Evolutionary conservation across 352 stramenopile genomes (phyloP), one percentile per base, ranked within the genome.

Genomic region (Globisporangium orthogonon): DNA sequence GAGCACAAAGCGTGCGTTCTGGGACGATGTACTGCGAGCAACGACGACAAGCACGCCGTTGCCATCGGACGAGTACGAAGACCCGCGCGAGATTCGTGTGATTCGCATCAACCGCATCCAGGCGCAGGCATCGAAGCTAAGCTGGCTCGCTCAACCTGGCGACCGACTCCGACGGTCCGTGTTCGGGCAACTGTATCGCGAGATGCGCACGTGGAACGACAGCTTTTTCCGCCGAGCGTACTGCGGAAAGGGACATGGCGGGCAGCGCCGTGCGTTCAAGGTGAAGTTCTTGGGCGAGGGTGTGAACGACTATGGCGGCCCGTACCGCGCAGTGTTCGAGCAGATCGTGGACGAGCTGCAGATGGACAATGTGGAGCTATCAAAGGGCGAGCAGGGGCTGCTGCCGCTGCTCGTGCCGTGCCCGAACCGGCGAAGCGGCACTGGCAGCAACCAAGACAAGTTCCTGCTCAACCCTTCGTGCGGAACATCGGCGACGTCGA

Each of bases 241-340:
- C 71, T 95, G 98, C 48, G 96, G 96, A 39, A 98, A 98, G 61
- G 96, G 96, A 46, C 96, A 99, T 58, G 97, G 95, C 33, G 95
- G 96, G 6, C 97, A 99, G 71, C 91, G 97, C 47, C 83, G 97
- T 51, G 95, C 95, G 50, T 99, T 99, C 68, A 99, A 99, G 71
- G 96, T 99, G n/a, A 99, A 99, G 63, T 97, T 99, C 50, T 75
- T 99, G 46, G 95, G 96, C 54, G 97, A 99, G 71, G 96, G 97
- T 48, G 97, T 99, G 30, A 98, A 99, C 69, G 97, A 99, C 74
- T 98, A 99, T 58, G 97, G 96, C 55, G 97, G 97, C 4, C 97
- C 97, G 15, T 99, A 99, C 74, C 81, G 97, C 44, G 96, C 97
- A 28, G 89, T 98, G 3, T 99, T 99, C 67, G 96, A 98, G 63